phyloP scores from a whole-genome alignment of 2,329 filamentous ascomycete species.

The Bipolaris gigantea region DNA sequence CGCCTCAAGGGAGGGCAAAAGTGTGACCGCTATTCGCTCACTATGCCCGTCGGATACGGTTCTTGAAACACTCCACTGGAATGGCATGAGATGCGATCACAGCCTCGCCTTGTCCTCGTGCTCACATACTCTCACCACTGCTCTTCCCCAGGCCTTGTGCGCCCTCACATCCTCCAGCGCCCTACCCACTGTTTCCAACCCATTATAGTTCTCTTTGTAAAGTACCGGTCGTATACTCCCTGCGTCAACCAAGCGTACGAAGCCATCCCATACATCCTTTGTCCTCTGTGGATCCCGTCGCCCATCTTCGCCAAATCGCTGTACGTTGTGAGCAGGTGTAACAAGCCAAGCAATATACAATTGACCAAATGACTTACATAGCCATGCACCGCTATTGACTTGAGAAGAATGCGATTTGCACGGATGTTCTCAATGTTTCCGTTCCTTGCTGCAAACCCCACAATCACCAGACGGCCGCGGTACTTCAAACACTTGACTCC shows the following conservation, averaged over 20 bases:
- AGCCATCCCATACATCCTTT: slow-evolving; percentile 54
- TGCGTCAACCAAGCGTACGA: slow-evolving; percentile 52
- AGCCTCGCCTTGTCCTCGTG: slow-evolving; percentile 8
- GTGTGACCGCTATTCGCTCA: neutral
- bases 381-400: slow-evolving; percentile 28
- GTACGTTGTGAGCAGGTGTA: neutral
- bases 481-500: slow-evolving; percentile 59
- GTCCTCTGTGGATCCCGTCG: slow-evolving; percentile 54
- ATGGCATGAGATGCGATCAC: neutral
- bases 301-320: slow-evolving; percentile 61
- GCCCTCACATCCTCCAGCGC: slow-evolving; percentile 57
- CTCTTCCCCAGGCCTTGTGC: slow-evolving; percentile 59
- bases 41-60: neutral
- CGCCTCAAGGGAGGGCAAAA: neutral
- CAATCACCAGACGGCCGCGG: slow-evolving; percentile 57
- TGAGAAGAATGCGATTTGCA: slow-evolving; percentile 29
- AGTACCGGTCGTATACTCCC: slow-evolving; percentile 56
- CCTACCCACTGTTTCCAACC: slow-evolving; percentile 53
- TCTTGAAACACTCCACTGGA: neutral
- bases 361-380: slow-evolving; percentile 20
- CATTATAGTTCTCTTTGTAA: slow-evolving; percentile 53
- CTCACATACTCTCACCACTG: slow-evolving; percentile 52
- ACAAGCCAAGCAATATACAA: neutral
- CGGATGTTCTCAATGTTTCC: slow-evolving; percentile 53
- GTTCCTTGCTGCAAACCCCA: slow-evolving; percentile 60